These are phyloP conservation scores for Dissophora globulifera DNA, from an alignment of 192 early-diverging fungal species.

Conservation along the genomic window DNA sequence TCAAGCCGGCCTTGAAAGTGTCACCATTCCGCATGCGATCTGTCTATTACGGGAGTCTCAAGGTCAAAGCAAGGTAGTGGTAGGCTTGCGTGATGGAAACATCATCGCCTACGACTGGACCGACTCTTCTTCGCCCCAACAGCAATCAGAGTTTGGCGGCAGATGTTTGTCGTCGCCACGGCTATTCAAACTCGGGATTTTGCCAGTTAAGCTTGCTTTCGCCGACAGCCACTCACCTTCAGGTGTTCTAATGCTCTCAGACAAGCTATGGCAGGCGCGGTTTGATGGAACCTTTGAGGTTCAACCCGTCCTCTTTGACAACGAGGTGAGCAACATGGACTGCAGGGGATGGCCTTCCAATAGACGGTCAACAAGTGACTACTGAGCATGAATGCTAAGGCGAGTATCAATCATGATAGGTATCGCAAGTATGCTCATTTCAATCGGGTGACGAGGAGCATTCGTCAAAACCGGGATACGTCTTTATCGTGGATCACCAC, in stretches of 20 bases:
- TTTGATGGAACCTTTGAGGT: constrained; percentile 17
- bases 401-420: constrained; percentile 11
- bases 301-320: constrained; percentile 27
- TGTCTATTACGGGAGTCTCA: constrained; percentile 5
- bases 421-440: constrained; percentile 38
- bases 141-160: not conserved
- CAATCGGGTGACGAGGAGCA: not conserved
- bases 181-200: constrained; percentile 24
- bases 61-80: constrained; percentile 8
- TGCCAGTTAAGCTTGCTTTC: constrained; percentile 25
- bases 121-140: no score
- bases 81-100: constrained; percentile 41
- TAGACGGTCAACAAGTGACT: not conserved
- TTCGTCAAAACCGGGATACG: constrained; percentile 1
- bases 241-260: constrained; percentile 18
- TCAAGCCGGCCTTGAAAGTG: constrained; percentile 21
- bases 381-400: not conserved
- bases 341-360: not conserved
- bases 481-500: constrained; percentile 39
- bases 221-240: not conserved
- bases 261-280: constrained; percentile 25
- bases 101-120: constrained; percentile 33
- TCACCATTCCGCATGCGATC: constrained; percentile 34
- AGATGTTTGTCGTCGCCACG: constrained; percentile 10
- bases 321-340: constrained; percentile 15